Conservation (phyloP, 768 basidiomycete species). For the Trametes cinnabarina region DNA sequence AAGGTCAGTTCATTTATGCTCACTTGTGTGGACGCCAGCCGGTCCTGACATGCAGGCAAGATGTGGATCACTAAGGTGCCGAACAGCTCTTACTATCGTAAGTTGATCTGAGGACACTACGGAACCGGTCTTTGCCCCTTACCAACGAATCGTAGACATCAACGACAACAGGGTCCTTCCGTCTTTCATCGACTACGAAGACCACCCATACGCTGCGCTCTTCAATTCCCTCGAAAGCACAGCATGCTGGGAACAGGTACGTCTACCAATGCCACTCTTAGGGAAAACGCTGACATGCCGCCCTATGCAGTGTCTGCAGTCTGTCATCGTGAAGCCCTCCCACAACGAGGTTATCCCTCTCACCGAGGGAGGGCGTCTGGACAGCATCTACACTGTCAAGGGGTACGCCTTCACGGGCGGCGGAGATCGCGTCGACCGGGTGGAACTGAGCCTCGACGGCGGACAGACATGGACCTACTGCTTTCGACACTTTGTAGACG, state of each 20-base stretch:
- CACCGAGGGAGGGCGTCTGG: neutral
- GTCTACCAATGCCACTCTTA: too few species aligned
- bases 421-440: slow-evolving; percentile 17
- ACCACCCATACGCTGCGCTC: slow-evolving; percentile 16
- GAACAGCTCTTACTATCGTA: slow-evolving; percentile 23
- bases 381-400: slow-evolving; percentile 15
- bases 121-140: neutral
- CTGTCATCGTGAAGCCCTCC: slow-evolving; percentile 21
- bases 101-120: neutral
- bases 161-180: slow-evolving; percentile 24
- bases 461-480: slow-evolving; percentile 26
- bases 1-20: slow-evolving; percentile 3
- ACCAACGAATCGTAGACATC: slow-evolving; percentile 11
- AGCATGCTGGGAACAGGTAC: neutral
- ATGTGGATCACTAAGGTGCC: slow-evolving; percentile 21
- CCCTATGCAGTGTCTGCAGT: slow-evolving; percentile 17
- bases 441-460: slow-evolving; percentile 23
- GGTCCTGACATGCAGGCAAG: neutral
- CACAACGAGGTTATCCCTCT: slow-evolving; percentile 18
- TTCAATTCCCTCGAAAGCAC: slow-evolving; percentile 19
- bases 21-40: neutral
- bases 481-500: slow-evolving; percentile 17
- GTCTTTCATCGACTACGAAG: slow-evolving; percentile 19
- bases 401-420: slow-evolving; percentile 23
- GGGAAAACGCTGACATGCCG: neutral